These are phyloP conservation scores for Chrysophaeum taylorii DNA, from an alignment of 352 stramenopile genomes.

Conservation along the genomic window DNA sequence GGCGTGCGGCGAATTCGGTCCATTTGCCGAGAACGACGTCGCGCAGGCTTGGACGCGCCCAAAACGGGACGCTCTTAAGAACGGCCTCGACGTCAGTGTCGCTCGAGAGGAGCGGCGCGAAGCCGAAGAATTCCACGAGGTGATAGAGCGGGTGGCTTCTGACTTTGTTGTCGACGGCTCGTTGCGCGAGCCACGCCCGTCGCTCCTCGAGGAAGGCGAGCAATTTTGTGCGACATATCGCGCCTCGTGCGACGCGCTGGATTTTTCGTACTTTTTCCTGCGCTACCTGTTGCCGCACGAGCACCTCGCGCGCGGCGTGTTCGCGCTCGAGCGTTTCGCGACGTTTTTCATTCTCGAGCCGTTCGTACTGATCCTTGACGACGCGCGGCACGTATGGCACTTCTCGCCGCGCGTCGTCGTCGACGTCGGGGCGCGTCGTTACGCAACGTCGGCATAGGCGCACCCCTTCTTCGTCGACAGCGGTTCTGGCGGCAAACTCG, in stretches of 20 bases:
- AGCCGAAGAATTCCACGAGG: not conserved
- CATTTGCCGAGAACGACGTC: slow-evolving; percentile 16
- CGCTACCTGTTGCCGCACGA: not conserved
- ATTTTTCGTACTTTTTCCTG: slow-evolving; percentile 5
- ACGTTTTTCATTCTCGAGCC: not conserved
- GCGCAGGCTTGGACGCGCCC: not conserved
- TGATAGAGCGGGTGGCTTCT: not conserved
- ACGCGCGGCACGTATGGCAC: not conserved
- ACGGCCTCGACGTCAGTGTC: slow-evolving; percentile 17
- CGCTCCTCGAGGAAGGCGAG: not conserved
- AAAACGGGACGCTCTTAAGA: slow-evolving; percentile 6
- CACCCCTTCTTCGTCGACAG: not conserved
- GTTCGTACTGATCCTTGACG: not conserved
- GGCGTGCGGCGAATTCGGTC: not conserved
- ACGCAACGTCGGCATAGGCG: slow-evolving; percentile 11
- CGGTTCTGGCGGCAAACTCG: slow-evolving; percentile 3
- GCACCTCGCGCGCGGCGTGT: not conserved
- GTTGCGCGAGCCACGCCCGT: not conserved
- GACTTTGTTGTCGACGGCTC: not conserved
- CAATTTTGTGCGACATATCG: not conserved
- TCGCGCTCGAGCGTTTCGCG: not conserved
- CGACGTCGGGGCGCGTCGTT: not conserved
- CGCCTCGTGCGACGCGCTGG: slow-evolving; percentile 13
- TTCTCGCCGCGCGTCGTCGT: not conserved
- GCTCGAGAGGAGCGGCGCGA: not conserved